phyloP scores from a whole-genome alignment of 2,329 filamentous ascomycete species.

The Apiospora saccharicola region DNA sequence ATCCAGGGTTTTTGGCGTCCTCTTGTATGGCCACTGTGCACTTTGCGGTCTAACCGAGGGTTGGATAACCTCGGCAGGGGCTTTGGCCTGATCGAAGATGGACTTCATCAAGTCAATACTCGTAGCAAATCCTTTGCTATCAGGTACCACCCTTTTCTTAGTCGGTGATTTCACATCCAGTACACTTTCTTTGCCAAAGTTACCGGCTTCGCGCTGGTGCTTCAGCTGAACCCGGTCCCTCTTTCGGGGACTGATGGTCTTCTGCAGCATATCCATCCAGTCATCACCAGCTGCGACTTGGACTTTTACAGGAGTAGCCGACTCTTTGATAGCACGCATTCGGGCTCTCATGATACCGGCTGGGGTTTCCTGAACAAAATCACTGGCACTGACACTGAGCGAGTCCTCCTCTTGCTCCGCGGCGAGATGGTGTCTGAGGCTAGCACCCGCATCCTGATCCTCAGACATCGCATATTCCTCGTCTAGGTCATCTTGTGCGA shows the following conservation, averaged over 20 bases:
- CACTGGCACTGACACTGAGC: constrained; percentile 60
- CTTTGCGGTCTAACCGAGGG: constrained; percentile 65
- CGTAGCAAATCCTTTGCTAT: constrained; percentile 76
- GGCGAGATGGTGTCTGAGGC: constrained; percentile 75
- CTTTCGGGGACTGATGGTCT: constrained; percentile 93
- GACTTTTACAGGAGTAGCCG: constrained; percentile 63
- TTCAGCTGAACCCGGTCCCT: constrained; percentile 80
- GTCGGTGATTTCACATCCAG: constrained; percentile 39
- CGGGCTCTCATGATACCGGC: constrained; percentile 69
- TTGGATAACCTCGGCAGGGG: constrained; percentile 61
- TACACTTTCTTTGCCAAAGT: constrained; percentile 51
- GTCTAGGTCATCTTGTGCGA: constrained; percentile 73
- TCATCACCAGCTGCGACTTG: constrained; percentile 77
- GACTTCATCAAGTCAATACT: constrained; percentile 98
- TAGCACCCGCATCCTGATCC: constrained; percentile 78
- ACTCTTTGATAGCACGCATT: constrained; percentile 69
- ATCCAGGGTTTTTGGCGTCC: constrained; percentile 73
- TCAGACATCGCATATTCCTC: constrained; percentile 79
- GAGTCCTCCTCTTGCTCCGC: constrained; percentile 73
- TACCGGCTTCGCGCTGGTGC: constrained; percentile 66
- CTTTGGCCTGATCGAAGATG: constrained; percentile 78
- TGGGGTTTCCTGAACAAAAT: constrained; percentile 59
- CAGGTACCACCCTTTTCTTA: constrained; percentile 47
- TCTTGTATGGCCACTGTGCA: constrained; percentile 88
- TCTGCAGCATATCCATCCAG: constrained; percentile 93